These are phyloP conservation scores for Sutorius eximius DNA, from an alignment of 1,284 basidiomycete genomes.

Conservation along the genomic window DNA sequence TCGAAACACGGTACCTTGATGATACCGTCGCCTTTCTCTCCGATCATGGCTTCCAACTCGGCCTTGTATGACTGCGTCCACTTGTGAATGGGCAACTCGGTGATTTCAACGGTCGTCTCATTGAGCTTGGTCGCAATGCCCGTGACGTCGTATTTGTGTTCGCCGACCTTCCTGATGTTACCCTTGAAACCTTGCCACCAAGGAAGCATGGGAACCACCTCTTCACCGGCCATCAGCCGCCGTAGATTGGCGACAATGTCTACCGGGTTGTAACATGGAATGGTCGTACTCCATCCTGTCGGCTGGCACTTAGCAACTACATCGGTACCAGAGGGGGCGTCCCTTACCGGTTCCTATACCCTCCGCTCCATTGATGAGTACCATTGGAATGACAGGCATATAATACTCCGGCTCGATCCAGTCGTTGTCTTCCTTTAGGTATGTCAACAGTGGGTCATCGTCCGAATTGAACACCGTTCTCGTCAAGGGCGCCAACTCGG, in stretches of 20 bases:
- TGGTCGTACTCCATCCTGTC: constrained; percentile 92
- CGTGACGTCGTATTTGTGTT: constrained; percentile 86
- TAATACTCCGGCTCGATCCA: constrained; percentile 96
- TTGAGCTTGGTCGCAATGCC: constrained; percentile 80
- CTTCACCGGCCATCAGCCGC: constrained; percentile 85
- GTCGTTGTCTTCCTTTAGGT: constrained; percentile 86
- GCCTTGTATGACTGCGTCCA: constrained; percentile 96
- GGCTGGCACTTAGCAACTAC: neutral
- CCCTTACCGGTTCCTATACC: constrained; percentile 92
- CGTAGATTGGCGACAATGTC: constrained; percentile 91
- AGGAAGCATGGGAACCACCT: constrained; percentile 83
- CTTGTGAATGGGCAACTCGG: constrained; percentile 91
- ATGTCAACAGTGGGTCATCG: constrained; percentile 85
- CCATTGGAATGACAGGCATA: constrained; percentile 86
- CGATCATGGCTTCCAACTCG: constrained; percentile 79
- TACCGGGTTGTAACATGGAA: constrained; percentile 92
- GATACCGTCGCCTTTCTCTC: constrained; percentile 67
- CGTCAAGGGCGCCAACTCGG: constrained; percentile 77
- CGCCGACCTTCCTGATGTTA: constrained; percentile 75
- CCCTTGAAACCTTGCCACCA: constrained; percentile 99
- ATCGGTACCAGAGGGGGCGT: neutral
- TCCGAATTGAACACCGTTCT: constrained; percentile 79
- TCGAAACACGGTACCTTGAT: constrained; percentile 53
- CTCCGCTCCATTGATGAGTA: constrained; percentile 93
- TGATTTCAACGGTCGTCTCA: constrained; percentile 91